Evolutionary conservation across 192 early-diverging fungal genomes (phyloP).

Genomic region (Spizellomyces sp.): DNA sequence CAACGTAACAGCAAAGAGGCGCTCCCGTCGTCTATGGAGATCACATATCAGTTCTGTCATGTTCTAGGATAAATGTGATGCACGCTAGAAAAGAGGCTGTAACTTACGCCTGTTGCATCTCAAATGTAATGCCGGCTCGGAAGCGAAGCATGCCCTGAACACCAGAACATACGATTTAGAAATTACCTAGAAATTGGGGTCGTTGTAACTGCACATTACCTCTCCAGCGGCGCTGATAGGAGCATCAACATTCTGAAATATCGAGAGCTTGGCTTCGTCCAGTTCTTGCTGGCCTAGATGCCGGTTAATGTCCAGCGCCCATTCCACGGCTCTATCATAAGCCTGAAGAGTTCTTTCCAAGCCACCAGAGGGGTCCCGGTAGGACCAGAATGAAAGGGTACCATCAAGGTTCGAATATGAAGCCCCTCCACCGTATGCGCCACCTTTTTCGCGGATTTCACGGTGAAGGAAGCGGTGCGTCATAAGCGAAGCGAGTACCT

Average conservation of each 20-base stretch:
- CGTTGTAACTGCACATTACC: conserved; percentile 12
- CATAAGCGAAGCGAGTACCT: conserved; percentile 72
- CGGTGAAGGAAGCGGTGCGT: conserved; percentile 89
- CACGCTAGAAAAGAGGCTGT: too few relatives aligned
- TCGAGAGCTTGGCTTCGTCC: conserved; percentile 87
- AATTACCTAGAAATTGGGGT: not conserved
- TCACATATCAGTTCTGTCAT: too few relatives aligned
- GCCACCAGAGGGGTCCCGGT: conserved; percentile 80
- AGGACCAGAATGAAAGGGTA: conserved; percentile 86
- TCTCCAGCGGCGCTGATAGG: conserved; percentile 84
- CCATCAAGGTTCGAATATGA: conserved; percentile 73
- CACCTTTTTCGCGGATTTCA: conserved; percentile 95
- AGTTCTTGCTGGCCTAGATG: conserved; percentile 60
- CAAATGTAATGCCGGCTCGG: conserved; percentile 75
- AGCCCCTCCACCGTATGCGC: conserved; percentile 94
- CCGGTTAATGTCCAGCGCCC: conserved; percentile 56
- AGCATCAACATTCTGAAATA: conserved; percentile 83
- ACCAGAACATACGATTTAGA: not conserved
- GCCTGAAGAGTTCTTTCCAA: conserved; percentile 72
- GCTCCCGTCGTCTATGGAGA: conserved; percentile 65
- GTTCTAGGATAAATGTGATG: too few relatives aligned
- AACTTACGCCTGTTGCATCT: conserved; percentile 67
- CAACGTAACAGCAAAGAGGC: conserved; percentile 68
- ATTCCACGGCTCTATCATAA: conserved; percentile 65
- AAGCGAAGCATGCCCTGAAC: conserved; percentile 74